Evolutionary conservation across 2,329 filamentous ascomycete genomes (phyloP), one percentile per base, ranked within the genome.

Genomic region (Cordyceps fumosorosea): DNA sequence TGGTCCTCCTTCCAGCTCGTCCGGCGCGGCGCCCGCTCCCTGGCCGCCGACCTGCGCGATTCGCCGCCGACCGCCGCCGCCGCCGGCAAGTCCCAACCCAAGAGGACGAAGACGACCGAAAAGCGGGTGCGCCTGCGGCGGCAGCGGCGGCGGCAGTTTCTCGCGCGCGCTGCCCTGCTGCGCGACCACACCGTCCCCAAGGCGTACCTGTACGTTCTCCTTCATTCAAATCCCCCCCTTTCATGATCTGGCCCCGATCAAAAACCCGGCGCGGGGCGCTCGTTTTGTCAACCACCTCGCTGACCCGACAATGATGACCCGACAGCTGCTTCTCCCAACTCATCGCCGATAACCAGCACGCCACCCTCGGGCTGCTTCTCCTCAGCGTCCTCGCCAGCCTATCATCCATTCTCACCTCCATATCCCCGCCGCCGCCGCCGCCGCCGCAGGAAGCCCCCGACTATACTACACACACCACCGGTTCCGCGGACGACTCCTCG

Each of bases 1-100:
- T 98, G 90, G 85, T 72, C 77, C 18, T 84, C 86, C 68, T 85
- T 97, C 64, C 82, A 82, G 59, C 81, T 88, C 66, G 81, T 97
- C 66, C 86, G 90, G 42, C 88, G 90, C 53, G 81, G 86, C 62
- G 73, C 89, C 10, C 75, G 76, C 10, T 81, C 81, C 60, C 76
- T 96, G 1, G 63, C 67, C 18, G 72, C 72, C 26, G 71, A 79
- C 20, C 66, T 75, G 55, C 63, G 65, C 34, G 11, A 37, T 11
- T 37, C 34, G 34, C 34, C 11, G 11, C 34, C 34, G 5, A 4
- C 29, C 3, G 8, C 34, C 34, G 11, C 34, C 34, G 50, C 34
- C n/a, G 53, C 26, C 62, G 56, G 50, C 40, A 60, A 60, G 50
- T 63, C 53, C 24, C 57, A n/a, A 47, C 12, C 24, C 37, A 47